Evolutionary conservation across 202 grass and related monocot species (phyloP).

Genomic region (Musa balbisiana): DNA sequence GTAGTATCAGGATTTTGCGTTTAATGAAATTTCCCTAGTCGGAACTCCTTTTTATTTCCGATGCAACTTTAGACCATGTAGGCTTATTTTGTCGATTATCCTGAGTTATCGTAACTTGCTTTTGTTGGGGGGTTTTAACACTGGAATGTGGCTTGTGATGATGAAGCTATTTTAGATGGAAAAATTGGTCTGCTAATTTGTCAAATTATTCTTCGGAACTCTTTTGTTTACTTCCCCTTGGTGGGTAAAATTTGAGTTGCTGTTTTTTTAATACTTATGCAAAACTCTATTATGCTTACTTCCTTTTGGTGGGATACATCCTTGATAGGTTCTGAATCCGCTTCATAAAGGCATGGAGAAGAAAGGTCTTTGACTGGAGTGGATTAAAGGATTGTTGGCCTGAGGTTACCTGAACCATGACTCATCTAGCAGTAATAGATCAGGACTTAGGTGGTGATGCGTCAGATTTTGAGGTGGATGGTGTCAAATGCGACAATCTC

Average conservation of each 20-base stretch:
- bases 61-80: background rate
- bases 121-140: background rate
- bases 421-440: background rate
- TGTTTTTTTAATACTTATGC: background rate
- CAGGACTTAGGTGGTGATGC: conserved; percentile 23
- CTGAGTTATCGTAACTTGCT: background rate
- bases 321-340: background rate
- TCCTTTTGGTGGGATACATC: background rate
- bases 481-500: conserved; percentile 45
- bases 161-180: background rate
- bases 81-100: background rate
- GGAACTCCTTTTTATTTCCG: background rate
- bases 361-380: background rate
- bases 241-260: no score
- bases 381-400: background rate
- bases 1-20: no score
- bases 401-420: background rate
- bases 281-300: background rate
- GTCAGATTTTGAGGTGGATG: conserved; percentile 70
- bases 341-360: background rate
- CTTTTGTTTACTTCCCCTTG: no score
- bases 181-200: background rate
- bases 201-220: background rate
- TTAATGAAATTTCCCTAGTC: no score
- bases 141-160: background rate